Percentiles rank a stretch among this genome's conserved stretches.
Evolutionary conservation across 306 rosid species (phyloP).

Genomic region (Corylus americana): DNA sequence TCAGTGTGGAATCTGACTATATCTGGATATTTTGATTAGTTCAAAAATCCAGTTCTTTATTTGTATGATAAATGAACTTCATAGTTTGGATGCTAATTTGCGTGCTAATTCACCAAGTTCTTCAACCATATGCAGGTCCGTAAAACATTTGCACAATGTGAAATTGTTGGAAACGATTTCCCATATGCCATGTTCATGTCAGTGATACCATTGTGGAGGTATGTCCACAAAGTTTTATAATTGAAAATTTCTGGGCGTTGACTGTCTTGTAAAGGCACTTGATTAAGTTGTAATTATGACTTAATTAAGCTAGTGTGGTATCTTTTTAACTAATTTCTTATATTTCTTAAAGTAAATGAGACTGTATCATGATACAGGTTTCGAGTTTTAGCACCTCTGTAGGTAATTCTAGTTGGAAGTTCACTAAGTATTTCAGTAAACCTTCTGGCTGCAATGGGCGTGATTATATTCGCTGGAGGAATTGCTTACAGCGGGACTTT

Average conservation of each 20-base stretch:
- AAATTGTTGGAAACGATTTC: slow-evolving; percentile 81
- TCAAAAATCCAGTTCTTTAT: background rate
- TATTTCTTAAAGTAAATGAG: slow-evolving; percentile 17
- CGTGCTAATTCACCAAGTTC: background rate
- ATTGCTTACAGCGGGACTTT: slow-evolving; percentile 82
- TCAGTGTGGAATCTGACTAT: background rate
- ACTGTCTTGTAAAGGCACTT: background rate
- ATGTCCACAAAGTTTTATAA: slow-evolving; percentile 17
- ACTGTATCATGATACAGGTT: slow-evolving; percentile 44
- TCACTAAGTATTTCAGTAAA: slow-evolving; percentile 32
- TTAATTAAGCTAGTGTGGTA: background rate
- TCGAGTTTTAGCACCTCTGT: slow-evolving; percentile 77
- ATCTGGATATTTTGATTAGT: background rate
- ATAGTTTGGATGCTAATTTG: background rate
- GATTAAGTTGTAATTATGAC: background rate
- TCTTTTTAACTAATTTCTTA: background rate
- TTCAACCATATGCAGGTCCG: slow-evolving; percentile 56
- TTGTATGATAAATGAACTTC: background rate
- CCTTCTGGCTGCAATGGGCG: slow-evolving; percentile 52
- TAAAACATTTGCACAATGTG: slow-evolving; percentile 78
- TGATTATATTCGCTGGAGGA: slow-evolving; percentile 81
- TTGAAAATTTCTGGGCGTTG: background rate
- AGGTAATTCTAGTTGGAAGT: slow-evolving; percentile 24
- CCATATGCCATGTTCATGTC: slow-evolving; percentile 85
- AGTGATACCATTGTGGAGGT: slow-evolving; percentile 76